Conservation (phyloP, 2,329 filamentous ascomycete genomes). For the Botrytis tulipae region DNA sequence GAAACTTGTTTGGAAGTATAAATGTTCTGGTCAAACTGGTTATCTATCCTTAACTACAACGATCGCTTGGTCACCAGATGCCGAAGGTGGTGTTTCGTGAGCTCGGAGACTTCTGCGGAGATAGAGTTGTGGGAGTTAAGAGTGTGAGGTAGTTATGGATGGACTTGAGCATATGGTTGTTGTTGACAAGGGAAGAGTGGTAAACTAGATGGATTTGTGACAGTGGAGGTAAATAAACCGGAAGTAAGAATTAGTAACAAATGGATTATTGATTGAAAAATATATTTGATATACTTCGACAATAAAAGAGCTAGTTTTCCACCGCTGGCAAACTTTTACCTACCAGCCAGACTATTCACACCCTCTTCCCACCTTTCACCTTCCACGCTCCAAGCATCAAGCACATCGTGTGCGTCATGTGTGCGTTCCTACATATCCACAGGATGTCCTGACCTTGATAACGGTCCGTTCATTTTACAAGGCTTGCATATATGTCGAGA, state of each 20-base stretch:
- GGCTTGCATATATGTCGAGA: neutral
- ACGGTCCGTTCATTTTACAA: too few species aligned
- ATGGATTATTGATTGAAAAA: neutral
- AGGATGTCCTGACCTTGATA: neutral
- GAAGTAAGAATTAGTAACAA: accelerated
- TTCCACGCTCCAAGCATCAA: neutral
- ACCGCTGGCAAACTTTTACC: neutral
- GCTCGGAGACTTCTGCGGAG: neutral
- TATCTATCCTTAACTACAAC: accelerated
- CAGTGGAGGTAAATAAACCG: accelerated
- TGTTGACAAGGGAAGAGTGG: neutral
- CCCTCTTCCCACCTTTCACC: too few species aligned
- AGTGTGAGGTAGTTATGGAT: accelerated
- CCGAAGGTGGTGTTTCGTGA: neutral
- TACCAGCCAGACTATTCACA: neutral
- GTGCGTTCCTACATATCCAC: accelerated
- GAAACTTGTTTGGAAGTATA: neutral
- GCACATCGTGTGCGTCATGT: neutral
- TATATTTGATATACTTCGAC: too few species aligned
- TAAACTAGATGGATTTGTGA: neutral
- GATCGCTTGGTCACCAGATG: neutral
- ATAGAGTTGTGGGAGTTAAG: accelerated
- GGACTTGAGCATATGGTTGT: neutral
- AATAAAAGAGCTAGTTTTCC: too few species aligned
- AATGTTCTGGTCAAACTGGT: neutral